Evolutionary conservation across 768 basidiomycete species (phyloP).

Genomic region (Hericium coralloides): DNA sequence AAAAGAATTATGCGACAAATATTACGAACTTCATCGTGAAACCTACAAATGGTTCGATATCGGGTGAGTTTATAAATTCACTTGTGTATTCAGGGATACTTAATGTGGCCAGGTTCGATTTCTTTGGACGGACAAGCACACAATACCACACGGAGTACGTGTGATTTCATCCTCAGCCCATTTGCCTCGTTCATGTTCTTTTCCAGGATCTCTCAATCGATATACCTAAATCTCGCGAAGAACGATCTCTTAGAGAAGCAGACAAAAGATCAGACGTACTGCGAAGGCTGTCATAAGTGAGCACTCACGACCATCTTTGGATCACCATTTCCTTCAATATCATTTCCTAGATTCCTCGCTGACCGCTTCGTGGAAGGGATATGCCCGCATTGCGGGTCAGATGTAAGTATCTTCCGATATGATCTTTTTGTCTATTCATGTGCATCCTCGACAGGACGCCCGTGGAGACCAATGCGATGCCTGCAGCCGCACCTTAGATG

Average conservation of each 20-base stretch:
- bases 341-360: slow-evolving; percentile 69
- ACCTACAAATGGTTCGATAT: slow-evolving; percentile 99
- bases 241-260: slow-evolving; percentile 74
- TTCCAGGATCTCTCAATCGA: slow-evolving; percentile 78
- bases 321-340: slow-evolving; percentile 7
- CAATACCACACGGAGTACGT: slow-evolving; percentile 79
- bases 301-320: slow-evolving; percentile 11
- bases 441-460: slow-evolving; percentile 56
- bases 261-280: slow-evolving; percentile 89
- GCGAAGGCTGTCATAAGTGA: slow-evolving; percentile 82
- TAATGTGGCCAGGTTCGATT: slow-evolving; percentile 62
- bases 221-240: slow-evolving; percentile 77
- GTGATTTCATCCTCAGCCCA: background rate
- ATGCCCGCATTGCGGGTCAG: slow-evolving; percentile 87
- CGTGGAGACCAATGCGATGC: slow-evolving; percentile 97
- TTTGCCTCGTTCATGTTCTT: background rate
- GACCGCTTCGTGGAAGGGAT: slow-evolving; percentile 98
- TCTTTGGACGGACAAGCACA: slow-evolving; percentile 93
- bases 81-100: background rate
- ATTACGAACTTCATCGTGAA: slow-evolving; percentile 78
- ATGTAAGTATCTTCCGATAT: slow-evolving; percentile 35
- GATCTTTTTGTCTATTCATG: background rate
- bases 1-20: slow-evolving; percentile 81
- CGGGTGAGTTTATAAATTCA: slow-evolving; percentile 38
- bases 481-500: slow-evolving; percentile 87